phyloP scores from a whole-genome alignment of 495 filamentous ascomycete species.

The Neurospora terricola region DNA sequence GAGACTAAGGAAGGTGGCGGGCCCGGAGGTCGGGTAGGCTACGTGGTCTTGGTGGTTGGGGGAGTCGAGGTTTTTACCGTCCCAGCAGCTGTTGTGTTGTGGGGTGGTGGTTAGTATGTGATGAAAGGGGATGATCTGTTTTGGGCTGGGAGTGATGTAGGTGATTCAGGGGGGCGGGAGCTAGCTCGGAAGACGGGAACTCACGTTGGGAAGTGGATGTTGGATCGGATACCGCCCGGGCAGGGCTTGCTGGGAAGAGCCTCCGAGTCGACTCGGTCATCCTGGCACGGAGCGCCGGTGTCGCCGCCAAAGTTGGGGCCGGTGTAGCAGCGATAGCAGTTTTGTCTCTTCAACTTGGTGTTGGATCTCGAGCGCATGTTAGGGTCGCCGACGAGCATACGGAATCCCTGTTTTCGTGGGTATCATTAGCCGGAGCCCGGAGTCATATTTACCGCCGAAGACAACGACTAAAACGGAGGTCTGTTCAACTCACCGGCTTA shows the following conservation, averaged over 20 bases:
- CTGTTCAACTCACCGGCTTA: slow-evolving; percentile 28
- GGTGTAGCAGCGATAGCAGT: slow-evolving; percentile 42
- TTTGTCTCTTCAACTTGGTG: slow-evolving; percentile 30
- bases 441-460: not conserved
- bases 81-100: slow-evolving; percentile 35
- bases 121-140: not conserved
- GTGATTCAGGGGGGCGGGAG: no score
- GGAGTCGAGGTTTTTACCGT: slow-evolving; percentile 43
- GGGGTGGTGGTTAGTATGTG: not conserved
- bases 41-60: slow-evolving; percentile 45
- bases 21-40: slow-evolving; percentile 31
- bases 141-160: not conserved
- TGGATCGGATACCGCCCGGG: slow-evolving; percentile 40
- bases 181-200: no score
- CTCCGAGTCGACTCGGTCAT: slow-evolving; percentile 29
- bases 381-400: slow-evolving; percentile 43
- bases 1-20: slow-evolving; percentile 34
- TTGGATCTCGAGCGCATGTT: slow-evolving; percentile 28
- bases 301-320: slow-evolving; percentile 41
- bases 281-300: slow-evolving; percentile 32
- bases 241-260: slow-evolving; percentile 30
- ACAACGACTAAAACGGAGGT: not conserved
- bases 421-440: not conserved
- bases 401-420: slow-evolving; percentile 32
- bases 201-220: slow-evolving; percentile 44